phyloP scores from a whole-genome alignment of 2,329 filamentous ascomycete species.

The Diaporthe ampelina region DNA sequence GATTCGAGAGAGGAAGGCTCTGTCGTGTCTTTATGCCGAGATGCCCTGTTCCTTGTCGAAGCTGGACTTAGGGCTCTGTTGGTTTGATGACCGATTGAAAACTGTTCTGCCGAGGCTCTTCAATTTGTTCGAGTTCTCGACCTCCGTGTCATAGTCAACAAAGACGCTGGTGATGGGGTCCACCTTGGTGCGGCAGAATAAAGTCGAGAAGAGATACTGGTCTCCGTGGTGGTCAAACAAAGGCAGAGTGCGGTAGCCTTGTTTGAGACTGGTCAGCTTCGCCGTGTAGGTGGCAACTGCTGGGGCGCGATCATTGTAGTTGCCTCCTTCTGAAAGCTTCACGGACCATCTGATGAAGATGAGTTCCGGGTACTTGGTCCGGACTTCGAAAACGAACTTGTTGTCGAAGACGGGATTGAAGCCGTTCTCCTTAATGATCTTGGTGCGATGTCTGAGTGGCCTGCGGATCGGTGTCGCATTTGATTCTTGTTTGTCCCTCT shows the following conservation, averaged over 20 bases:
- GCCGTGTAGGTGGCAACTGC: slow-evolving; percentile 91
- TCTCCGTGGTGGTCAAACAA: slow-evolving; percentile 91
- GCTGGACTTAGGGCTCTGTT: slow-evolving; percentile 64
- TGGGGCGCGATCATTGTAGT: slow-evolving; percentile 72
- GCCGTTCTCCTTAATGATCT: slow-evolving; percentile 87
- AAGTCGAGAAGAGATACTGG: slow-evolving; percentile 92
- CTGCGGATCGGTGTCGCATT: slow-evolving; percentile 59
- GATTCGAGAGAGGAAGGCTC: neutral
- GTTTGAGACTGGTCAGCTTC: slow-evolving; percentile 89
- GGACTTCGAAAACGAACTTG: slow-evolving; percentile 82
- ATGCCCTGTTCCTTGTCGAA: slow-evolving; percentile 51
- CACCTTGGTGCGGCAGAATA: slow-evolving; percentile 90
- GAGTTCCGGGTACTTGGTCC: slow-evolving; percentile 94
- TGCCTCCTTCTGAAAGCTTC: slow-evolving; percentile 85
- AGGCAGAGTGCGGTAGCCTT: slow-evolving; percentile 93
- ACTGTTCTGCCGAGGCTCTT: slow-evolving; percentile 70
- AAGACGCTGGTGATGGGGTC: slow-evolving; percentile 70
- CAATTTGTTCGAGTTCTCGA: slow-evolving; percentile 65
- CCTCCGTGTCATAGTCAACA: slow-evolving; percentile 61
- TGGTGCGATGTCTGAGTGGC: slow-evolving; percentile 83
- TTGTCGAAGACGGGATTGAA: slow-evolving; percentile 93
- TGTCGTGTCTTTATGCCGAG: slow-evolving; percentile 21
- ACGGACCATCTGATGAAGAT: slow-evolving; percentile 96
- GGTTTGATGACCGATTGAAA: slow-evolving; percentile 65
- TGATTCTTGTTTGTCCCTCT: slow-evolving; percentile 85